phyloP scores from a whole-genome alignment of 2,329 filamentous ascomycete species.

The Parastagonospora avenae region DNA sequence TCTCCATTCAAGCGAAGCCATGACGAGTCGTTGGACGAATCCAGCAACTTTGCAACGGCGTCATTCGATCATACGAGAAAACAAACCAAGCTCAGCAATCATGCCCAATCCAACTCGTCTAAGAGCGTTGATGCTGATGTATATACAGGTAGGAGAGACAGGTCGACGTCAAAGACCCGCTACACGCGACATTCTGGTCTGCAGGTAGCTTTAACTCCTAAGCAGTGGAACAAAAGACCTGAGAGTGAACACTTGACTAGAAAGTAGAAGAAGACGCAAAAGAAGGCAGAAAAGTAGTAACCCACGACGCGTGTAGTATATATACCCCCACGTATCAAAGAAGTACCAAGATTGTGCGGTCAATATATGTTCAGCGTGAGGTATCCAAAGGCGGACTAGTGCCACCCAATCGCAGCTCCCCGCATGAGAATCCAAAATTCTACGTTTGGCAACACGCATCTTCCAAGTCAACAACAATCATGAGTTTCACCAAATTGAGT shows the following conservation, averaged over 20 bases:
- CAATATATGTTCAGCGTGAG: no score
- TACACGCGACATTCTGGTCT: constrained; percentile 23
- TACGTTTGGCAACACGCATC: constrained; percentile 4
- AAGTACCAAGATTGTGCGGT: no score
- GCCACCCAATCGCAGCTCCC: constrained; percentile 3
- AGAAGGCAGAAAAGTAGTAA: no score
- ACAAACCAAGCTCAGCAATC: no score
- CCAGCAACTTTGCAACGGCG: not conserved
- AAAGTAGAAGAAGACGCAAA: no score
- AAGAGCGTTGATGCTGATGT: not conserved
- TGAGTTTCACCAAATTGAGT: constrained; percentile 49
- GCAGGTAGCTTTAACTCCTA: constrained; percentile 14
- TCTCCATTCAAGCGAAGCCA: not conserved
- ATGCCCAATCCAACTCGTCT: not conserved
- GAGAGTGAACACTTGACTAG: constrained; percentile 4
- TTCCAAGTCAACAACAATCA: constrained; percentile 12
- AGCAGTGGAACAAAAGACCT: constrained; percentile 15
- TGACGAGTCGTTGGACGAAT: not conserved
- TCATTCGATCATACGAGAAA: not conserved
- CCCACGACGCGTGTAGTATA: no score
- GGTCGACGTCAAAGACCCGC: constrained; percentile 1
- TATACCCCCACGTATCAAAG: no score
- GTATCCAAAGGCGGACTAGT: constrained; percentile 6
- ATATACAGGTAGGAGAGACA: not conserved
- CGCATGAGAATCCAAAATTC: constrained; percentile 20